Base-by-base conservation (phyloP, 805 yeast genomes). In the Myxozyma monticola region DNA sequence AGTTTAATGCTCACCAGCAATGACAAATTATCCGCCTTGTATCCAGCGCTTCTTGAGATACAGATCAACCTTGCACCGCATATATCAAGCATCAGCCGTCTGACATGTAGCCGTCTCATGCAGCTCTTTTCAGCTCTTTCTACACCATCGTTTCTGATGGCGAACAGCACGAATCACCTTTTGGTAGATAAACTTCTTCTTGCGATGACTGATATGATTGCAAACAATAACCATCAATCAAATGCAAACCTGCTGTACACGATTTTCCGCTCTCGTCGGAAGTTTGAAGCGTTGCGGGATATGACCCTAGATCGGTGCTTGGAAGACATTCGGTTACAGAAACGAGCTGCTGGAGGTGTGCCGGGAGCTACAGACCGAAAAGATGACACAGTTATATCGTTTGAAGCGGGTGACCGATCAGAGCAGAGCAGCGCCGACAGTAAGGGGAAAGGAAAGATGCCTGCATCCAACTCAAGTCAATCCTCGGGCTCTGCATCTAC, bases 51-150 rank as follows among this genome's bases (percentile, higher is more conserved):
- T 14, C 44, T 67, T 31, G 65, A 62, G 17, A 51, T 61, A 21
- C 54, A 67, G 20, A 62, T 51, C 43, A 67, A 67, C 45, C 41
- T 67, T 9, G 62, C 70, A 10, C 68, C 67, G 2, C 62, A 56
- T 41, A 44, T 66, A 7, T 37, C 57, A 9, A 55, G 59, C 37
- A 53, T 68, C 18, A 56, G 66, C 4, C 62, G 64, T 25, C 45
- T 56, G 1, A 60, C 68, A 1, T 56, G 69, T 20, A 48, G 64
- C 8, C 51, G 59, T 17, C 37, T 67, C 22, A 49, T 67, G 42
- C 63, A 65, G 24, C 49, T 66, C 15, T 50, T 62, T 24, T 35
- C 46, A 2, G 42, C 55, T 5, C 34, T 66, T 29, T 49, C 63
- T 8, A 42, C 60, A 4, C 63, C 63, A 6, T 39, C 59, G n/a